Base-by-base conservation (phyloP, 139 green algal species). In the Chlorella vulgaris region DNA sequence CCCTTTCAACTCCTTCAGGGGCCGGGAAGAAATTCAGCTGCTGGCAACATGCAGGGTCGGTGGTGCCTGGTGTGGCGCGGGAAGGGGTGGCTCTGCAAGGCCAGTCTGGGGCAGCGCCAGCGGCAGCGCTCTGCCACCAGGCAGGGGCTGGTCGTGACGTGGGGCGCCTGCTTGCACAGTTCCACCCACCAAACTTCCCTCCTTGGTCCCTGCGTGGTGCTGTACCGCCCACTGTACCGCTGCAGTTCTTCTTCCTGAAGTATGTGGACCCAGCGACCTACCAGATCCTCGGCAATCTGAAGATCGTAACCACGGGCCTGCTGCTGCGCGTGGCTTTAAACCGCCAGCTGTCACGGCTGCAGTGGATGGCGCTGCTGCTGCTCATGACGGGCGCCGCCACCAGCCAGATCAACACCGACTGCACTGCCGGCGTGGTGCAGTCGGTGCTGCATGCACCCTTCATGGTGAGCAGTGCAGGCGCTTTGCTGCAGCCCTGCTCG, bases 231-330 rank as follows among this genome's bases (percentile, higher is more conserved):
- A 31, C 61, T n/a, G 22, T 3, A 35, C 29, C 43, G 19, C 35
- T 63, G 60, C 85, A 89, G 82, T 94, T 94, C 39, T 68, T 83
- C 62, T 88, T 86, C 22, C 70, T 94, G 42, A 69, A 78, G 31
- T 90, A 89, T 29, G 79, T 94, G 53, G 86, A 93, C 81, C 78
- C 90, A 0, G 78, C 88, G 31, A 93, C 89, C 19, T 94, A 90
- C 73, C 90, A 94, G 82, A 93, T 94, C 65, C 80, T 94, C 40
- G 86, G 90, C 75, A 94, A 94, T 80, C 81, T 94, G n/a, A 94
- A 94, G 69, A 94, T 94, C 26, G 76, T 94, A 29, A 91, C 86
- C 39, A 94, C 90, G 2, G 90, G 90, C 13, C 40, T 93, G 29
- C 70, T 94, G 38, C 86, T 93, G 61, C 83, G 90, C 38, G 15